Percentiles rank a stretch among this genome's conserved stretches.
phyloP scores from a whole-genome alignment of 2,329 filamentous ascomycete genomes.

The Metarhizium rileyi region DNA sequence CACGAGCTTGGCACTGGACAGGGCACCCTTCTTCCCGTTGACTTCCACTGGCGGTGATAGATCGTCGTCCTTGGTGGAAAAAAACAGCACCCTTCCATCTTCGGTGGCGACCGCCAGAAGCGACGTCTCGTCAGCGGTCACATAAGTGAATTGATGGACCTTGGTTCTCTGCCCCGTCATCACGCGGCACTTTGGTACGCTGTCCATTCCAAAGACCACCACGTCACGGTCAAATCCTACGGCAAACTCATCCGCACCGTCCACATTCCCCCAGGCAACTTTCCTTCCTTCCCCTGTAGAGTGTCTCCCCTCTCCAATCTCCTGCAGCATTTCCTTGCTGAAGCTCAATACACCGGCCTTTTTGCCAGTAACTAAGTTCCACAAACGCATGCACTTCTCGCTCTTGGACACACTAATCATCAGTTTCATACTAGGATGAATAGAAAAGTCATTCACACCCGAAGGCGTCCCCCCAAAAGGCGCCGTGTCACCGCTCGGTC shows the following conservation, averaged over 20 bases:
- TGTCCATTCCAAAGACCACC: slow-evolving; percentile 82
- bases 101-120: slow-evolving; percentile 76
- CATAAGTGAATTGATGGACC: slow-evolving; percentile 71
- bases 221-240: slow-evolving; percentile 82
- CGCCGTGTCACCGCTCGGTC: slow-evolving; percentile 85
- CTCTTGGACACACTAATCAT: slow-evolving; percentile 90
- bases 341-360: slow-evolving; percentile 92
- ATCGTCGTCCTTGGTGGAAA: slow-evolving; percentile 52
- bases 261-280: slow-evolving; percentile 68
- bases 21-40: slow-evolving; percentile 17
- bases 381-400: slow-evolving; percentile 84
- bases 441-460: slow-evolving; percentile 91
- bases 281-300: slow-evolving; percentile 72
- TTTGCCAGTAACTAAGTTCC: slow-evolving; percentile 94
- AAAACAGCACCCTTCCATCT: slow-evolving; percentile 80
- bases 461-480: slow-evolving; percentile 68
- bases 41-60: slow-evolving; percentile 28
- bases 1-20: slow-evolving; percentile 54
- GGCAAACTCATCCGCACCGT: slow-evolving; percentile 70
- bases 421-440: slow-evolving; percentile 92
- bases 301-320: slow-evolving; percentile 67
- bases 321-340: slow-evolving; percentile 57
- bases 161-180: slow-evolving; percentile 62
- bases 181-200: slow-evolving; percentile 66
- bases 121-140: slow-evolving; percentile 42